Evolutionary conservation across 495 filamentous ascomycete species (phyloP).

Genomic region (Durotheca rogersii): DNA sequence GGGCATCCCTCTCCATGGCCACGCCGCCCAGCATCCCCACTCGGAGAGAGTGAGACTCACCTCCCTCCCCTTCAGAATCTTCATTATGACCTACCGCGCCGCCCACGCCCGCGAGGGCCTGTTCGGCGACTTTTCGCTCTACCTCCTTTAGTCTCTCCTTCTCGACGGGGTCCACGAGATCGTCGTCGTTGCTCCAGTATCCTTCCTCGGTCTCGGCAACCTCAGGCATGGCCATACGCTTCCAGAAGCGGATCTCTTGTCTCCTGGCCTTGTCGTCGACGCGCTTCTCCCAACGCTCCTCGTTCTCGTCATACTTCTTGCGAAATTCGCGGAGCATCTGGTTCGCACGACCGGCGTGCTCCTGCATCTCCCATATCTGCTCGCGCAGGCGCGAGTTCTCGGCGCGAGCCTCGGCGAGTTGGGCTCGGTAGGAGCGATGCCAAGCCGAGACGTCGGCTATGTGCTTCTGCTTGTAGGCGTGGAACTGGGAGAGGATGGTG

Average conservation of each 20-base stretch:
- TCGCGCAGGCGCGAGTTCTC: slow-evolving; percentile 57
- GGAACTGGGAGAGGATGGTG: slow-evolving; percentile 53
- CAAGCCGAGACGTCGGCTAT: slow-evolving; percentile 52
- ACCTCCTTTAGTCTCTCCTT: slow-evolving; percentile 48
- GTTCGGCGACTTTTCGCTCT: slow-evolving; percentile 41
- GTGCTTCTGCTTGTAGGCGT: slow-evolving; percentile 55
- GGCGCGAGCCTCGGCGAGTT: slow-evolving; percentile 57
- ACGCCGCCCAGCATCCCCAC: slow-evolving; percentile 42
- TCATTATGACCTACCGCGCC: slow-evolving; percentile 33
- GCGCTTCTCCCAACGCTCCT: slow-evolving; percentile 46
- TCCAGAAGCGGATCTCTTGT: slow-evolving; percentile 57
- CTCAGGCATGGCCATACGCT: slow-evolving; percentile 55
- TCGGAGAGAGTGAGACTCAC: slow-evolving; percentile 27
- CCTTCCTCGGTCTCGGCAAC: slow-evolving; percentile 49
- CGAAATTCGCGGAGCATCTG: slow-evolving; percentile 51
- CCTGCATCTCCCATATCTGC: slow-evolving; percentile 59
- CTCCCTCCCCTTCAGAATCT: slow-evolving; percentile 33
- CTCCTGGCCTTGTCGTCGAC: slow-evolving; percentile 44
- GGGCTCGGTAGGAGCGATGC: slow-evolving; percentile 57
- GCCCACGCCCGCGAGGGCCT: slow-evolving; percentile 34
- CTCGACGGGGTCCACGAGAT: slow-evolving; percentile 54
- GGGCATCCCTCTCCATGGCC: slow-evolving; percentile 48
- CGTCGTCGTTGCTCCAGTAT: slow-evolving; percentile 58
- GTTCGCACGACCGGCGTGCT: slow-evolving; percentile 51
- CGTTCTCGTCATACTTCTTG: slow-evolving; percentile 49